Base-by-base conservation (phyloP, 352 stramenopile genomes). In the Phytophthora constricta region DNA sequence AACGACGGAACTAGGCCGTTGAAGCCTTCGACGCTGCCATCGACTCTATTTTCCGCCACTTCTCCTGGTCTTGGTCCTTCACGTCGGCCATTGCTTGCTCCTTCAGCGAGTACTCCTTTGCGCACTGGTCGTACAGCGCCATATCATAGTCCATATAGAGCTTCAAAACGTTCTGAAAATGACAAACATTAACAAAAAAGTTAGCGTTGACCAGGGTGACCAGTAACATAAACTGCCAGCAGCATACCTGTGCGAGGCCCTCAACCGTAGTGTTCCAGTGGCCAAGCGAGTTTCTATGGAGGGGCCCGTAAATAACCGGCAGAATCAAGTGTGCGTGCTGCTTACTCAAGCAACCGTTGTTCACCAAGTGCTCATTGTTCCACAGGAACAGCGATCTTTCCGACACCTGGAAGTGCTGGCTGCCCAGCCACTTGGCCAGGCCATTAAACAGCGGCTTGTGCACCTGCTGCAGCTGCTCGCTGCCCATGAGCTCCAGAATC, bases 341-440 rank as follows among this genome's bases (percentile, higher is more conserved):
- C 61, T 97, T 89, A 42, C 89, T 98, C 19, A 99, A 80, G 37
- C 96, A 98, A 11, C 95, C 96, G 41, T 94, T 97, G 62, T 98
- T 98, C 25, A 99, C 96, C 43, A 99, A 86, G 64, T 98, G 96
- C 63, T 99, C 96, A 65, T 99, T 99, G 79, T 99, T 99, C 98
- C 98, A 99, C 19, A 99, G 83, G 72, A 98, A 99, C 4, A 99
- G 82, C 17, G 97, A 95, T 16, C 97, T 91, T 77, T 99, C 97
- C 33, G 97, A 97, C 4, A 96, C 86, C 78, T 99, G 97, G 66
- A 99, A 99, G 70, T 99, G 96, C 72, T 98, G 91, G 26, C 84
- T 97, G 52, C 95, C 92, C 1, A 99, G 78, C 78, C 92, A 98
- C 58, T 93, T 88, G 39, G 88, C 77, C 43, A 97, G 61, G 13